A percentile compares a stretch with the other conserved stretches of the same genome.
Evolutionary conservation across 2,329 filamentous ascomycete genomes (phyloP).

Genomic region (Cordyceps cicadae): DNA sequence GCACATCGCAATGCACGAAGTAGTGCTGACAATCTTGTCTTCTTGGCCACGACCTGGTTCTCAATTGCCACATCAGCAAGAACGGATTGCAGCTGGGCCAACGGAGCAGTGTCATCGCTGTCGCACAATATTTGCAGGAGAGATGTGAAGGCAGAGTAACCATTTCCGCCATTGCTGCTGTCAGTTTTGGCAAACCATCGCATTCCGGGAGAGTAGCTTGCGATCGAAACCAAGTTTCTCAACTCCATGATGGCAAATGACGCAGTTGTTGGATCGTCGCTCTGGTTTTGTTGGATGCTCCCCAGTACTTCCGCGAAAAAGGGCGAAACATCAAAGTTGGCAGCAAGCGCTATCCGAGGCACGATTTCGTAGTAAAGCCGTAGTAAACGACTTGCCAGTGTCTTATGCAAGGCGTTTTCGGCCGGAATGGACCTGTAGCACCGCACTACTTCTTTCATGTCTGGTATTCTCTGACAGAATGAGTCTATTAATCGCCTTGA

Average conservation of each 20-base stretch:
- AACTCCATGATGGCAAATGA: slow-evolving; percentile 63
- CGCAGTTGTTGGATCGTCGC: slow-evolving; percentile 39
- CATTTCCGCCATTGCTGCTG: slow-evolving; percentile 35
- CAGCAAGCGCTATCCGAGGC: slow-evolving; percentile 69
- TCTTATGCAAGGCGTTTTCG: slow-evolving; percentile 65
- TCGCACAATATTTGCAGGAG: slow-evolving; percentile 45
- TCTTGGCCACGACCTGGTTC: slow-evolving; percentile 54
- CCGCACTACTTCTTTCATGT: slow-evolving; percentile 71
- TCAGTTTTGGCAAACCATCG: slow-evolving; percentile 79
- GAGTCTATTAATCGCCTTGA: slow-evolving; percentile 59
- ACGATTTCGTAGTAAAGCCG: slow-evolving; percentile 78
- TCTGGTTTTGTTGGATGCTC: slow-evolving; percentile 49
- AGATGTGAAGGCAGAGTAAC: slow-evolving; percentile 59
- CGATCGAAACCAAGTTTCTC: slow-evolving; percentile 72
- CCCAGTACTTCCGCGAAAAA: slow-evolving; percentile 62
- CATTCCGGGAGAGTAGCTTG: slow-evolving; percentile 73
- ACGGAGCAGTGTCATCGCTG: slow-evolving; percentile 21
- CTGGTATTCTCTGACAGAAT: slow-evolving; percentile 70
- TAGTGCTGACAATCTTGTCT: slow-evolving; percentile 39
- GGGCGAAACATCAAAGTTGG: slow-evolving; percentile 81
- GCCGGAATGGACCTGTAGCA: slow-evolving; percentile 62
- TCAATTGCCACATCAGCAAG: slow-evolving; percentile 55
- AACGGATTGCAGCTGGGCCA: slow-evolving; percentile 43
- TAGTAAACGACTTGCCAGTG: slow-evolving; percentile 70
- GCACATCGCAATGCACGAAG: slow-evolving; percentile 26